phyloP scores from a whole-genome alignment of 1,284 basidiomycete genomes.

The Amylostereum areolatum region DNA sequence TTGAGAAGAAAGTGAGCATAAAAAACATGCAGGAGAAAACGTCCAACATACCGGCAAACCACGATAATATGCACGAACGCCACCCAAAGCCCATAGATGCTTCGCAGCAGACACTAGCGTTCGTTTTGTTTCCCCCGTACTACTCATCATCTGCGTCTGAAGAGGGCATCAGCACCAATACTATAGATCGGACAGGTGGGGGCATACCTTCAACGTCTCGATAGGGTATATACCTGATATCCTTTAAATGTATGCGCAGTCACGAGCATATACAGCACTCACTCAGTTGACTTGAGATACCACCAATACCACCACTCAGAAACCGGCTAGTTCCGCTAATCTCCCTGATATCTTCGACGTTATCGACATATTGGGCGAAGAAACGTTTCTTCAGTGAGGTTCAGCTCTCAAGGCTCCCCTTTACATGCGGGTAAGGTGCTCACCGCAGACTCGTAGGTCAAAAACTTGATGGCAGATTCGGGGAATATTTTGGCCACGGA shows the following conservation, averaged over 20 bases:
- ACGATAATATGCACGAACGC: conserved; percentile 83
- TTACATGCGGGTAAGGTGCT: conserved; percentile 14
- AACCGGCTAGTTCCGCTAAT: conserved; percentile 93
- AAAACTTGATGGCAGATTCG: conserved; percentile 98
- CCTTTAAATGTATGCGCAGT: conserved; percentile 9
- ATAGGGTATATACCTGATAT: conserved; percentile 79
- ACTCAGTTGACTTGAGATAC: conserved; percentile 91
- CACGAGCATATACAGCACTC: conserved; percentile 22
- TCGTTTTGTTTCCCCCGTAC: conserved; percentile 55
- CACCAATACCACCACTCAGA: conserved; percentile 92
- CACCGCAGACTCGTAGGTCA: conserved; percentile 89
- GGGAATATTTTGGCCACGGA: conserved; percentile 92
- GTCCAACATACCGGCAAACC: conserved; percentile 71
- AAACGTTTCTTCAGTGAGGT: conserved; percentile 68
- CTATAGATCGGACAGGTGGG: conserved; percentile 3
- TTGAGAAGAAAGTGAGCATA: neutral
- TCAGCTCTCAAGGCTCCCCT: conserved; percentile 7
- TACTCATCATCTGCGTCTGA: conserved; percentile 93
- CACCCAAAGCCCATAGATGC: conserved; percentile 77
- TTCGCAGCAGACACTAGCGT: conserved; percentile 55
- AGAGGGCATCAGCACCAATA: conserved; percentile 6
- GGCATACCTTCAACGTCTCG: conserved; percentile 76
- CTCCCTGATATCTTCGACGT: conserved; percentile 84
- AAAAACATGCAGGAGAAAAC: neutral
- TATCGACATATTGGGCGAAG: conserved; percentile 89